These are phyloP conservation scores for Fusarium camptoceras DNA, from an alignment of 2,329 filamentous ascomycete genomes.

Conservation along the genomic window DNA sequence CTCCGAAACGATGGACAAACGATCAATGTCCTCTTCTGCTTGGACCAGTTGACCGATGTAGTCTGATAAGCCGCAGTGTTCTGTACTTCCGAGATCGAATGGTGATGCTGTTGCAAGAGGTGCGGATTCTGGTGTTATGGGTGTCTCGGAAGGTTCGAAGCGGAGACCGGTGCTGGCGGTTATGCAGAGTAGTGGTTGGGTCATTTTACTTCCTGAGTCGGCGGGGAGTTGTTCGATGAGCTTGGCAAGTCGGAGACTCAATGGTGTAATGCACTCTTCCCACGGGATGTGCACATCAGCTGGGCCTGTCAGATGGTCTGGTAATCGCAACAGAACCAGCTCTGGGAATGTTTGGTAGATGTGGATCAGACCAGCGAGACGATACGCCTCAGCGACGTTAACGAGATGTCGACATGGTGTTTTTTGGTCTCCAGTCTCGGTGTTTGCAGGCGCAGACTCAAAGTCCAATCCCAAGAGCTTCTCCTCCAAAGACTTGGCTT, in stretches of 20 bases:
- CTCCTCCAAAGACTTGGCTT: conserved; percentile 51
- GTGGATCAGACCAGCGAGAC: conserved; percentile 53
- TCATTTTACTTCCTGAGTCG: conserved; percentile 50
- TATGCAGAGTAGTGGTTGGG: conserved; percentile 52
- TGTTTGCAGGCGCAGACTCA: conserved; percentile 18
- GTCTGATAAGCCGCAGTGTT: conserved; percentile 30
- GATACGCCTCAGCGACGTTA: conserved; percentile 54
- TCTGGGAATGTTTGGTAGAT: conserved; percentile 56
- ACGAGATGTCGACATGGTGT: conserved; percentile 49
- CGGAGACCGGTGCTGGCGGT: conserved; percentile 51
- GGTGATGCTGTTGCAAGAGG: neutral
- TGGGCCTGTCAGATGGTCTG: conserved; percentile 17
- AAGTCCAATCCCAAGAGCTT: conserved; percentile 49
- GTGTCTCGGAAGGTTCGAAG: neutral
- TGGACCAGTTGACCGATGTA: conserved; percentile 27
- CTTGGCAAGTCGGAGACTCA: conserved; percentile 46
- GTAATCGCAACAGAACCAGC: conserved; percentile 47
- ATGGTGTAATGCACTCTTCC: conserved; percentile 50
- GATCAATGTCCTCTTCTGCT: conserved; percentile 31
- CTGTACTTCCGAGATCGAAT: neutral
- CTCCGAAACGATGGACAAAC: neutral
- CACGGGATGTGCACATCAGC: conserved; percentile 40
- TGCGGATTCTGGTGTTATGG: neutral
- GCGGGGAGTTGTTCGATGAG: conserved; percentile 49
- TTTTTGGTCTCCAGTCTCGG: conserved; percentile 48